Evolutionary conservation across 148 eudicot genomes (phyloP).

Genomic region (Selenicereus undatus): DNA sequence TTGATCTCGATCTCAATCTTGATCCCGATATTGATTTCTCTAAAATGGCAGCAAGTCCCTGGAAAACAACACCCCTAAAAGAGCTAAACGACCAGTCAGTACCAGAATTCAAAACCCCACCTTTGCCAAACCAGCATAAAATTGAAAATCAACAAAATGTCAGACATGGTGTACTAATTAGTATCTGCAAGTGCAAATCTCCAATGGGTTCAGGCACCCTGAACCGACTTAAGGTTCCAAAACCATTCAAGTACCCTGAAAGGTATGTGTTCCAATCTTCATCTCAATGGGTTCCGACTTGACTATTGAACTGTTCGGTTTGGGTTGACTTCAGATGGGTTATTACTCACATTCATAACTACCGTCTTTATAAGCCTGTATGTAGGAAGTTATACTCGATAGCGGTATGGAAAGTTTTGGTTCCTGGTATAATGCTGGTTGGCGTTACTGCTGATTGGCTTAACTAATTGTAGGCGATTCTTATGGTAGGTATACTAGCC

Average conservation of each 20-base stretch:
- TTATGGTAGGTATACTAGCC: conserved; percentile 34
- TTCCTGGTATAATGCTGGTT: no score
- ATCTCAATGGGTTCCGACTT: no score
- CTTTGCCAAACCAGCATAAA: background rate
- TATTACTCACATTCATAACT: no score
- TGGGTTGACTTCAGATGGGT: background rate
- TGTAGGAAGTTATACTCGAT: no score
- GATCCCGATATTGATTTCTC: no score
- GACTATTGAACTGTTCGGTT: background rate
- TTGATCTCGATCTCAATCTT: no score
- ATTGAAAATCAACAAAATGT: background rate
- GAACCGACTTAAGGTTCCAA: conserved; percentile 40
- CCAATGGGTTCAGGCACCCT: conserved; percentile 28
- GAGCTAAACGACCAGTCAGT: background rate
- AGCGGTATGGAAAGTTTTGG: no score
- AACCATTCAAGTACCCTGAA: conserved; percentile 49
- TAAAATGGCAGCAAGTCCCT: background rate
- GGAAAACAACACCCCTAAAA: conserved; percentile 9
- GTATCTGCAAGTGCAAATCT: conserved; percentile 19
- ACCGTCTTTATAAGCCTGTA: no score
- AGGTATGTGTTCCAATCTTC: conserved; percentile 21
- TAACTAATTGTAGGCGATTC: no score
- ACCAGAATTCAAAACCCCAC: conserved; percentile 13
- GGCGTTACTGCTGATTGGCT: background rate
- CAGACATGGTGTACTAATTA: background rate